These are phyloP conservation scores for Cornus controversa DNA, from an alignment of 148 eudicot species.

Conservation along the genomic window DNA sequence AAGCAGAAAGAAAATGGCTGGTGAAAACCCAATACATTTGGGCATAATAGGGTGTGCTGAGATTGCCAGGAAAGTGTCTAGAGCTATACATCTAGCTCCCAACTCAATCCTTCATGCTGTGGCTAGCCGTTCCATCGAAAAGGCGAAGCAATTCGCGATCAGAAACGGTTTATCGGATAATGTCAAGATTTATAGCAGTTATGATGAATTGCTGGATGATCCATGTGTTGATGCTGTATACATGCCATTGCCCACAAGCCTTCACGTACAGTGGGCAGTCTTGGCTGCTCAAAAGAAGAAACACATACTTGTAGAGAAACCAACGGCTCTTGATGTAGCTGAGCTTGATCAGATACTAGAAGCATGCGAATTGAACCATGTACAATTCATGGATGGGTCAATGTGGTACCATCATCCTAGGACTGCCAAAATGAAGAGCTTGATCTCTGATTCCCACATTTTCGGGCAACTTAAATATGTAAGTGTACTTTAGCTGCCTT, in stretches of 20 bases:
- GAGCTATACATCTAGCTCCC: constrained; percentile 48
- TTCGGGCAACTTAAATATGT: constrained; percentile 40
- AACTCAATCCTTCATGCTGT: constrained; percentile 42
- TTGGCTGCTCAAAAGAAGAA: constrained; percentile 54
- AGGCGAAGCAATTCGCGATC: constrained; percentile 37
- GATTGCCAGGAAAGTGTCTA: constrained; percentile 47
- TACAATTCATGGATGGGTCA: constrained; percentile 61
- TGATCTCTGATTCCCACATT: constrained; percentile 28
- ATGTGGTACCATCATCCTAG: constrained; percentile 74
- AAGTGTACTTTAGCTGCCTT: not conserved
- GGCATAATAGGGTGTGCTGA: constrained; percentile 47
- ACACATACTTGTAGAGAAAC: constrained; percentile 63
- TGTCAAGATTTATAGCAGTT: constrained; percentile 43
- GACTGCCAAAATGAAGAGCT: constrained; percentile 44
- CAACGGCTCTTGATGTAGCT: constrained; percentile 43
- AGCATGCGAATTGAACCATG: constrained; percentile 43
- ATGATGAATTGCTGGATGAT: constrained; percentile 50
- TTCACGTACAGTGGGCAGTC: constrained; percentile 47
- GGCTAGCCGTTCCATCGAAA: constrained; percentile 50
- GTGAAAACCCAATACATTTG: constrained; percentile 22
- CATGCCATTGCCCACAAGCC: constrained; percentile 53
- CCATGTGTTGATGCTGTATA: constrained; percentile 52
- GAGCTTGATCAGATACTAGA: constrained; percentile 44
- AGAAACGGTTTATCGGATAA: constrained; percentile 15
- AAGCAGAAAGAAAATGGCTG: constrained; percentile 22